Base-by-base conservation (phyloP, 225 moss, liverwort and hornwort species). In the Sphagnum contortum region DNA sequence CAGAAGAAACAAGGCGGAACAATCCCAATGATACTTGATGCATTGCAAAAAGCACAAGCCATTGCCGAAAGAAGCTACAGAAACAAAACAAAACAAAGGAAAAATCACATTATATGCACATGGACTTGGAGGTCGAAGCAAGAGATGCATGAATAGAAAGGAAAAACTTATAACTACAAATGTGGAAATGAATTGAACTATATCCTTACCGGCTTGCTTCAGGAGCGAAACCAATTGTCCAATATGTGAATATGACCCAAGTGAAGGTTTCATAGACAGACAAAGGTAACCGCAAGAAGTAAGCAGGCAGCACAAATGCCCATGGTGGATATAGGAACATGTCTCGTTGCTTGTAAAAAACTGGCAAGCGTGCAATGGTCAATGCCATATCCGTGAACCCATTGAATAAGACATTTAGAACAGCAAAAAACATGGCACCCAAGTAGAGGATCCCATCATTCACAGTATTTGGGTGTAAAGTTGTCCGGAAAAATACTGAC, bases 1-100 rank as follows among this genome's bases (percentile, higher is more conserved):
- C 64, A 0, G 94, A 83, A 47, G 85, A 91, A 47, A 94, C 75
- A 9, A 82, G 62, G 46, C 91, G 87, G 49, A 94, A 94, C 46
- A 94, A 61, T 0, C 83, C 87, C 3, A 91, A 58, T 46, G 94
- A 87, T 91, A 91, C 89, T 72, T 94, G 94, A 72, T 94, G 94
- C 80, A 91, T 79, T n/a, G 79, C 62, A 62, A 94, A 83, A 63
- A 94, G 69, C 49, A 94, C 73, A 50, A 94, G 13, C 68, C 81
- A 71, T 0, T 91, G 89, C 57, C 88, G 83, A 48, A 94, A 94
- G 68, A 94, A 94, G 48, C 94, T 94, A 81, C 67, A 58, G 54
- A 7, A 4, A 6, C 44, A 46, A 29, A 52, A 14, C 29, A 29
- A 64, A 49, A 53, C 51, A 53, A 29, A 29, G 29, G 29, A 29